Conservation (phyloP, 2,329 filamentous ascomycete species). For the Fusarium metavorans region DNA sequence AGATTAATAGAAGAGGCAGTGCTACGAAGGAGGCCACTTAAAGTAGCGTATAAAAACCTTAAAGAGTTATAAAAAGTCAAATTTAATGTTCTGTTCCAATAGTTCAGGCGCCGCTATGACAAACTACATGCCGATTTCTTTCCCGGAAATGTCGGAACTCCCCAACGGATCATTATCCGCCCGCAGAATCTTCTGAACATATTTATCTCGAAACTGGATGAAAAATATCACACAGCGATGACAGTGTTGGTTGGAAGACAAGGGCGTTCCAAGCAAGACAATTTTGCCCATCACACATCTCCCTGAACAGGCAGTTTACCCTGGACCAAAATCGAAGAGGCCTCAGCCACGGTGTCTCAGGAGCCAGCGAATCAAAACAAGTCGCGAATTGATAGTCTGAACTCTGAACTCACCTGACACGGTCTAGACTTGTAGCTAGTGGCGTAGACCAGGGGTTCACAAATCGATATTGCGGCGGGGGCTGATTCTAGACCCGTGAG, state of each 20-base stretch:
- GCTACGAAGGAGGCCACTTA: no score
- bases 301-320: background rate
- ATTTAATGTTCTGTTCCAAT: background rate
- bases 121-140: background rate
- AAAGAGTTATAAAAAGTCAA: no score
- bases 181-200: background rate
- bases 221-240: background rate
- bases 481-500: background rate
- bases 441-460: background rate
- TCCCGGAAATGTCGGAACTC: accelerated
- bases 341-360: background rate
- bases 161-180: background rate
- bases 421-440: background rate
- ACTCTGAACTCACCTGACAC: background rate
- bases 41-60: no score
- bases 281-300: background rate
- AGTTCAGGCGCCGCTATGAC: background rate
- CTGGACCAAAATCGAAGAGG: background rate
- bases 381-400: background rate
- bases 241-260: background rate
- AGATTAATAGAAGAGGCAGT: background rate
- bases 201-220: background rate
- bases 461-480: background rate
- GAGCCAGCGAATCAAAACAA: background rate
- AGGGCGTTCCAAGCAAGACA: background rate